Conservation (phyloP, 2,329 filamentous ascomycete genomes). For the Laburnicola sp. region DNA sequence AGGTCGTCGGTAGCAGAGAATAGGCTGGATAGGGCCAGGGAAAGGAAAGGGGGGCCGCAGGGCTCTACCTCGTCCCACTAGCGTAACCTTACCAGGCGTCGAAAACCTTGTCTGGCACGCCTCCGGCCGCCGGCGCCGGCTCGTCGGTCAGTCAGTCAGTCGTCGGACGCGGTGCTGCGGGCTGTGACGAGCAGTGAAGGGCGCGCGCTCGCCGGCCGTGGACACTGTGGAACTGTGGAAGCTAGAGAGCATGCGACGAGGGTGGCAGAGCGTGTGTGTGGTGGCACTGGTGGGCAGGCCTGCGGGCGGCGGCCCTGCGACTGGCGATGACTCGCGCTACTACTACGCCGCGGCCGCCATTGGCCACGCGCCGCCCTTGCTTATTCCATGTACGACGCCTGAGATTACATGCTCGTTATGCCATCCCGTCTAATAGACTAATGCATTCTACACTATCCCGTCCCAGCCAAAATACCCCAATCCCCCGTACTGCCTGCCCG, state of each 20-base stretch:
- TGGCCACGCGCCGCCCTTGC: conserved; percentile 32
- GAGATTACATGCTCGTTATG: conserved; percentile 29
- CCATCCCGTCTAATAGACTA: conserved; percentile 23
- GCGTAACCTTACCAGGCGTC: conserved; percentile 1
- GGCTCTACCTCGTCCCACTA: conserved; percentile 1
- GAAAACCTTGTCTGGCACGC: neutral
- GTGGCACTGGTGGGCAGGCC: too few species aligned
- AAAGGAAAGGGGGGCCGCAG: conserved; percentile 6
- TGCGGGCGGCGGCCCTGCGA: conserved; percentile 4
- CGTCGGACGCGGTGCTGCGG: too few species aligned
- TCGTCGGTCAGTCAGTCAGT: too few species aligned
- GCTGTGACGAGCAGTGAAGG: too few species aligned
- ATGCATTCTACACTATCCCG: conserved; percentile 6
- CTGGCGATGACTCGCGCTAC: conserved; percentile 33
- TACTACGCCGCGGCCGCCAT: conserved; percentile 24
- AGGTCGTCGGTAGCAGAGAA: neutral
- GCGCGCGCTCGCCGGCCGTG: too few species aligned
- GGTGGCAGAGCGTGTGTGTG: too few species aligned
- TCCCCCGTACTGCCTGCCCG: neutral
- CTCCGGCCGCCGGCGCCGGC: too few species aligned
- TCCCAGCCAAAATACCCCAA: conserved; percentile 13
- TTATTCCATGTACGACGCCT: conserved; percentile 30
- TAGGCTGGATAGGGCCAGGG: neutral
- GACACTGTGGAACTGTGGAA: too few species aligned
- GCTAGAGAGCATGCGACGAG: too few species aligned